Evolutionary conservation across 257 asterid genomes (phyloP).

Genomic region (Petunia axillaris): DNA sequence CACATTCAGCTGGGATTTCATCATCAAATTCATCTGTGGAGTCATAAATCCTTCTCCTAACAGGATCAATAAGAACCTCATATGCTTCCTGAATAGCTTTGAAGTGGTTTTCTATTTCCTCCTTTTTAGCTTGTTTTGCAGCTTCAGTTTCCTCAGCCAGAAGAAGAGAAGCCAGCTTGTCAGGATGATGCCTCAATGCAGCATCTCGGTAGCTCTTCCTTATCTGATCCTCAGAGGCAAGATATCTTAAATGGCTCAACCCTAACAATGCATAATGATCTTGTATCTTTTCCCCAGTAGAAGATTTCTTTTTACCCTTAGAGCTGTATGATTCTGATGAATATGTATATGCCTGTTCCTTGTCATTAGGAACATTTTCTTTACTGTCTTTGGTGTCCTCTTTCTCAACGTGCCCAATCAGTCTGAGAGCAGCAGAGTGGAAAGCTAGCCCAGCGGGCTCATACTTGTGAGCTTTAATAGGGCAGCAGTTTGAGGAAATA

Average conservation of each 20-base stretch:
- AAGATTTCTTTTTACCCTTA: constrained; percentile 88
- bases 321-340: constrained; percentile 80
- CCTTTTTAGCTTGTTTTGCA: constrained; percentile 85
- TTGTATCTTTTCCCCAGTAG: constrained; percentile 66
- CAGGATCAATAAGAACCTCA: constrained; percentile 88
- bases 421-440: constrained; percentile 81
- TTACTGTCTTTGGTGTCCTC: constrained; percentile 40
- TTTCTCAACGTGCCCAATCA: constrained; percentile 61
- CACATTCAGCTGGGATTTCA: constrained; percentile 80
- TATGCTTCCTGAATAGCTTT: constrained; percentile 94
- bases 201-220: constrained; percentile 84
- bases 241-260: constrained; percentile 88
- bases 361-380: constrained; percentile 49
- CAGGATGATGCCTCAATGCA: constrained; percentile 94
- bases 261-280: constrained; percentile 96
- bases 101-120: constrained; percentile 87
- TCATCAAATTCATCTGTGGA: constrained; percentile 99
- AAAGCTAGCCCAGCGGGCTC: constrained; percentile 97
- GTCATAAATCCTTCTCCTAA: constrained; percentile 87
- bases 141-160: constrained; percentile 87
- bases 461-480: constrained; percentile 55
- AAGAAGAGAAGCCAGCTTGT: constrained; percentile 87
- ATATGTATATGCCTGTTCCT: constrained; percentile 54
- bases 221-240: constrained; percentile 97
- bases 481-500: constrained; percentile 68